These are phyloP conservation scores for Gaertneriomyces sp. DNA, from an alignment of 192 early-diverging fungal genomes.

Conservation along the genomic window DNA sequence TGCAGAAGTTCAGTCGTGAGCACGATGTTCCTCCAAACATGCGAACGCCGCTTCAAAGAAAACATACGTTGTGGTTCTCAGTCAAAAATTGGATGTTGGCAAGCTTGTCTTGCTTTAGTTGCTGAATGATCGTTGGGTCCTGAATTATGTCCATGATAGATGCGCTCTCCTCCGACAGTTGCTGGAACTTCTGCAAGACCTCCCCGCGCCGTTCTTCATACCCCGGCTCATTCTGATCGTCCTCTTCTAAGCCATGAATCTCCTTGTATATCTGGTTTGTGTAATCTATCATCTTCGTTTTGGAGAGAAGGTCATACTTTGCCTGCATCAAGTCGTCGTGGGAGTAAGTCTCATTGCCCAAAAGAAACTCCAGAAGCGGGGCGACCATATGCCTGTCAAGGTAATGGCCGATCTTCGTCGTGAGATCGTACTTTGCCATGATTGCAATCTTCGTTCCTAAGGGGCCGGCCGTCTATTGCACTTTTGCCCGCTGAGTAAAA, in stretches of 20 bases:
- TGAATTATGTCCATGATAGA: constrained; percentile 86
- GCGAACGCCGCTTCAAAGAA: too few species aligned
- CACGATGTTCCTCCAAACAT: background rate
- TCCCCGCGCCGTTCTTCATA: constrained; percentile 71
- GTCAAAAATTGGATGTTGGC: constrained; percentile 85
- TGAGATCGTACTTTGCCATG: constrained; percentile 33
- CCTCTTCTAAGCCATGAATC: constrained; percentile 64
- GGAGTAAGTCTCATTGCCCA: constrained; percentile 71
- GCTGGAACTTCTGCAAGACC: constrained; percentile 70
- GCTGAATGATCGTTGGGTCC: constrained; percentile 82
- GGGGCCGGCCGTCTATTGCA: too few species aligned
- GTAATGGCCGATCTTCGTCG: constrained; percentile 32
- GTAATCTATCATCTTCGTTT: constrained; percentile 95
- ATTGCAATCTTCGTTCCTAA: background rate
- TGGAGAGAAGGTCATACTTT: constrained; percentile 80
- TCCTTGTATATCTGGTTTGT: constrained; percentile 78
- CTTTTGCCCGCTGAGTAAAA: too few species aligned
- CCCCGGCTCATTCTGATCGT: constrained; percentile 56
- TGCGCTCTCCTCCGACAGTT: constrained; percentile 69
- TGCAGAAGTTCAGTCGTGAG: constrained; percentile 25
- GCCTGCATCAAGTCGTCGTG: constrained; percentile 74
- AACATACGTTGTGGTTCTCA: constrained; percentile 73
- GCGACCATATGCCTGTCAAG: constrained; percentile 90
- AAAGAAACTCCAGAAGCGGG: constrained; percentile 85
- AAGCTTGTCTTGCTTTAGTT: constrained; percentile 90